A percentile compares a stretch with the other conserved stretches of the same genome.
Evolutionary conservation across 805 yeast species (phyloP).

Genomic region (Myxozyma neotropica): DNA sequence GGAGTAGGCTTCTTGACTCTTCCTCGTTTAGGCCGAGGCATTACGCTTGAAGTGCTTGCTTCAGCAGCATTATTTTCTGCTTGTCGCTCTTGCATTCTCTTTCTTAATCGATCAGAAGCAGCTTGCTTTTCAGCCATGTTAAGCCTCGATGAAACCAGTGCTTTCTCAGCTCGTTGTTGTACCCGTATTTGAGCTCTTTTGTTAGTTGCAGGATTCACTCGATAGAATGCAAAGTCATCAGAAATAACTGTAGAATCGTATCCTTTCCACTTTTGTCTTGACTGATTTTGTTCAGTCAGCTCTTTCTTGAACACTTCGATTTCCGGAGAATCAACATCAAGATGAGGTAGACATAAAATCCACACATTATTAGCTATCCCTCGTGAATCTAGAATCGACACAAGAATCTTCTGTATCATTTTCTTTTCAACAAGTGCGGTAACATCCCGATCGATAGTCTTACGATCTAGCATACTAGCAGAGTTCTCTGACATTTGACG

Average conservation of each 20-base stretch:
- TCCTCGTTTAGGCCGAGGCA: conserved; percentile 3
- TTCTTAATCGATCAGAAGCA: conserved; percentile 23
- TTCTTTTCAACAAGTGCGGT: conserved; percentile 43
- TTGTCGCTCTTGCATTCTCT: conserved; percentile 14
- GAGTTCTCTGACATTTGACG: conserved; percentile 43
- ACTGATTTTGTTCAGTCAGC: conserved; percentile 18
- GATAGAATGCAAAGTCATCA: conserved; percentile 28
- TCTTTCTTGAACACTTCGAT: conserved; percentile 30
- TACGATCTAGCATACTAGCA: conserved; percentile 55
- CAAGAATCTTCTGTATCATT: conserved; percentile 38
- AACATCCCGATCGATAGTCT: conserved; percentile 55
- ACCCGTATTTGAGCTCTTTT: conserved; percentile 3
- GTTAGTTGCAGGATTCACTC: conserved; percentile 14
- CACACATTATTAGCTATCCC: conserved; percentile 35
- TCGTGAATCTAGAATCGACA: conserved; percentile 34
- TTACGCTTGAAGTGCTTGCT: background rate
- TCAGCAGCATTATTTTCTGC: conserved; percentile 1
- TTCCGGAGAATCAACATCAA: conserved; percentile 35
- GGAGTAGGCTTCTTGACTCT: background rate
- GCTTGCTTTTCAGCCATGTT: conserved; percentile 14
- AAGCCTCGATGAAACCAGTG: conserved; percentile 12
- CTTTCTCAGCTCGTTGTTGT: conserved; percentile 27
- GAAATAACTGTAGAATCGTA: conserved; percentile 16
- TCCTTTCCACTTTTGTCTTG: background rate
- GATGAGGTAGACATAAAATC: conserved; percentile 39